phyloP scores from a whole-genome alignment of 495 filamentous ascomycete genomes.

The Annulohypoxylon bovei region DNA sequence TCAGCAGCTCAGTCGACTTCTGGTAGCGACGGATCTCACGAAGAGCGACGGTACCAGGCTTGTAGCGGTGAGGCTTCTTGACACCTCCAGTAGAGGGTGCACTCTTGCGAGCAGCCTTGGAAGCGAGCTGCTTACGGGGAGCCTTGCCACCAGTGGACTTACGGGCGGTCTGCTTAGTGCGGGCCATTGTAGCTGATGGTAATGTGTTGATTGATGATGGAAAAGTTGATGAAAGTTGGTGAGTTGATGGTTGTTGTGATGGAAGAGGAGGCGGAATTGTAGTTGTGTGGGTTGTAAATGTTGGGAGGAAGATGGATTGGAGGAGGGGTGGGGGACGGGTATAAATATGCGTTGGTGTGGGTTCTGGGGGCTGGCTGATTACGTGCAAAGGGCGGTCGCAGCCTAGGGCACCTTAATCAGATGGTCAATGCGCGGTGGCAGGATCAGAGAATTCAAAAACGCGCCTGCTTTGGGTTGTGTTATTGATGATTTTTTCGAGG shows the following conservation, averaged over 20 bases:
- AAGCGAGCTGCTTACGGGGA: constrained; percentile 92
- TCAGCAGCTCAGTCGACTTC: constrained; percentile 99
- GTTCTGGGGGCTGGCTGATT: constrained; percentile 57
- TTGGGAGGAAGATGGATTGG: constrained; percentile 55
- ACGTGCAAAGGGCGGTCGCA: constrained; percentile 24
- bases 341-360: constrained; percentile 55
- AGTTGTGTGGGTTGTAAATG: constrained; percentile 52
- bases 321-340: constrained; percentile 55
- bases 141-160: constrained; percentile 99
- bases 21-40: constrained; percentile 99
- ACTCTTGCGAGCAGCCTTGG: constrained; percentile 65
- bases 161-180: constrained; percentile 99
- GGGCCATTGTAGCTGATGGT: constrained; percentile 80
- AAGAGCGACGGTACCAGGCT: constrained; percentile 99
- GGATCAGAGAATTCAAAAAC: constrained; percentile 33
- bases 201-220: constrained; percentile 53
- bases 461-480: constrained; percentile 25
- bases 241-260: constrained; percentile 47
- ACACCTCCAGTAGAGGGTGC: constrained; percentile 74
- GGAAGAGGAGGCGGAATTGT: constrained; percentile 49
- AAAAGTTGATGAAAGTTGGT: constrained; percentile 57
- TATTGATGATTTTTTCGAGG: constrained; percentile 45
- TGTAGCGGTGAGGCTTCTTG: constrained; percentile 99
- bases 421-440: constrained; percentile 32
- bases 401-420: constrained; percentile 13